Conservation (phyloP, 2,329 filamentous ascomycete species). For the Leptographium radiaticola region DNA sequence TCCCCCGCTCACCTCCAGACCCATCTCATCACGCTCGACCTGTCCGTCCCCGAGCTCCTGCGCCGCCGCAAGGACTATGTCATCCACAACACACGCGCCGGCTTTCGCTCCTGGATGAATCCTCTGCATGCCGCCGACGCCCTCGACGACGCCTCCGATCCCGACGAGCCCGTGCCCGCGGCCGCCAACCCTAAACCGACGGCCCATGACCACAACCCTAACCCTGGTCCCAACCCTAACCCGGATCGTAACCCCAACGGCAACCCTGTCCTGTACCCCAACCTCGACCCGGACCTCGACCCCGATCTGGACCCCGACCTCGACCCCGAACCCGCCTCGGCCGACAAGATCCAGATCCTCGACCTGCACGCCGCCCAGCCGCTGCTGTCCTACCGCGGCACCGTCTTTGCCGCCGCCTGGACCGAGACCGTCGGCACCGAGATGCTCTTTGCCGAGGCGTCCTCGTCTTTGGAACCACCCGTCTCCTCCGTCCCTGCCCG, state of each 20-base stretch:
- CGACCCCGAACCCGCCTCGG: constrained; percentile 3
- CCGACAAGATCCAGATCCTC: constrained; percentile 58
- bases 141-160: no score
- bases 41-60: constrained; percentile 47
- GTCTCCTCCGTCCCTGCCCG: background rate
- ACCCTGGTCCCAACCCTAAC: no score
- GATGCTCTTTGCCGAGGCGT: constrained; percentile 48
- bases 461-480: no score
- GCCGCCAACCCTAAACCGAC: background rate
- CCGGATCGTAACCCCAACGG: no score
- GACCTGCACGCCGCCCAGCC: constrained; percentile 67
- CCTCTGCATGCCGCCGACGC: constrained; percentile 11
- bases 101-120: constrained; percentile 29
- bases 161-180: background rate
- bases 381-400: constrained; percentile 65
- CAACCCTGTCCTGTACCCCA: no score
- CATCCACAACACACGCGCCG: constrained; percentile 26
- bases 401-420: constrained; percentile 72
- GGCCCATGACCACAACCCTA: no score
- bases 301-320: no score
- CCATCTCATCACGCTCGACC: constrained; percentile 50
- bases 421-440: constrained; percentile 74
- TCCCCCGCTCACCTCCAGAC: constrained; percentile 27
- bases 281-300: no score
- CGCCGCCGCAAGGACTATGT: constrained; percentile 26